Conservation (phyloP, 2,329 filamentous ascomycete species). For the Fusarium mangiferae region DNA sequence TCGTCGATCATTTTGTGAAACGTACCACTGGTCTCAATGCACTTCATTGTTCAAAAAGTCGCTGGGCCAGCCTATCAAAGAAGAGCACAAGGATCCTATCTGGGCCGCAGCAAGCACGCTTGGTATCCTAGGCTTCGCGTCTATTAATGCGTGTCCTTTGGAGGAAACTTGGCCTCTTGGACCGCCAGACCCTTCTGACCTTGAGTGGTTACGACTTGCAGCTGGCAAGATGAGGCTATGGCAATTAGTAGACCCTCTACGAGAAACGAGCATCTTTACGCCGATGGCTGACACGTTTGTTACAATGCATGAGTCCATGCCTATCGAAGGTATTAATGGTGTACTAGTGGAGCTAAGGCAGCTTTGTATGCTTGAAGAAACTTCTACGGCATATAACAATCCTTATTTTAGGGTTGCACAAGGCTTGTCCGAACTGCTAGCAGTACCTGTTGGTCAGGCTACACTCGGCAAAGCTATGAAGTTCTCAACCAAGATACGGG, state of each 20-base stretch:
- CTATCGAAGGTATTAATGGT: accelerated
- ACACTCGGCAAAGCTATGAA: not conserved
- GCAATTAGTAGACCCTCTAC: not conserved
- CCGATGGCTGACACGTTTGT: not conserved
- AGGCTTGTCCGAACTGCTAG: not conserved
- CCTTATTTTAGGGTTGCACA: not conserved
- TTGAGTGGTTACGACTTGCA: not conserved
- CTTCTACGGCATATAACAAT: not conserved
- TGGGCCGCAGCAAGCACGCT: not conserved
- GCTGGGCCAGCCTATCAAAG: not conserved
- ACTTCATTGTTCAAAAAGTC: not conserved
- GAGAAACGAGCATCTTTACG: not conserved
- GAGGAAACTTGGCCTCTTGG: not conserved
- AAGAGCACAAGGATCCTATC: not conserved
- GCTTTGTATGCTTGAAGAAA: not conserved
- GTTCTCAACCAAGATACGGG: not conserved
- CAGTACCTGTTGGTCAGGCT: not conserved
- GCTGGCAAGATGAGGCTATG: not conserved
- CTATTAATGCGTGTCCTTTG: accelerated
- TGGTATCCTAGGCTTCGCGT: not conserved
- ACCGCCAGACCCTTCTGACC: not conserved
- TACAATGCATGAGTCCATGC: not conserved
- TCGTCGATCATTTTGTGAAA: not conserved
- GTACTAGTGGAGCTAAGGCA: accelerated
- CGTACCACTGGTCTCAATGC: not conserved